These are phyloP conservation scores for Tylopilus intermedius DNA, from an alignment of 768 basidiomycete genomes.

Conservation along the genomic window DNA sequence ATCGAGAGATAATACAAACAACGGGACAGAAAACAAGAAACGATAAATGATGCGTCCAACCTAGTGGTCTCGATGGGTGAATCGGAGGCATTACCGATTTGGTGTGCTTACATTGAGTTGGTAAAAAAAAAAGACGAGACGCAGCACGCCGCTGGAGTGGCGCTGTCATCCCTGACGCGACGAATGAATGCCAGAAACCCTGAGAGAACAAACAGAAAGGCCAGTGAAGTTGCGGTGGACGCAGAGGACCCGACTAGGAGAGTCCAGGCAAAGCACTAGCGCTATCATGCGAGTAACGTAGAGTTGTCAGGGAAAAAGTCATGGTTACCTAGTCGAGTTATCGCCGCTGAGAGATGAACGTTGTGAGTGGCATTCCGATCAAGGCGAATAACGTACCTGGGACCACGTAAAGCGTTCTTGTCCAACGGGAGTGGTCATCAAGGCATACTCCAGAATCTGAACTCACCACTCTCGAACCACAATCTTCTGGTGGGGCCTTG, in stretches of 20 bases:
- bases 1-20: slow-evolving; percentile 64
- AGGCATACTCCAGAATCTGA: slow-evolving; percentile 55
- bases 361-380: slow-evolving; percentile 67
- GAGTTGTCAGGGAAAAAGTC: background rate
- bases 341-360: slow-evolving; percentile 48
- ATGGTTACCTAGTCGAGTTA: slow-evolving; percentile 51
- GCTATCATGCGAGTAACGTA: slow-evolving; percentile 10
- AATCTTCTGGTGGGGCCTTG: slow-evolving; percentile 65
- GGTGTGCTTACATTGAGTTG: slow-evolving; percentile 62
- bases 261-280: slow-evolving; percentile 68
- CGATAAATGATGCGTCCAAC: slow-evolving; percentile 69
- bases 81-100: background rate
- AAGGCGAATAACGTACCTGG: slow-evolving; percentile 61
- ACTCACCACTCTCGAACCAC: slow-evolving; percentile 83
- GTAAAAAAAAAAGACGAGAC: slow-evolving; percentile 66
- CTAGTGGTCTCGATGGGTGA: slow-evolving; percentile 31
- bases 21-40: slow-evolving; percentile 65
- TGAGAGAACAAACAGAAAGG: slow-evolving; percentile 66
- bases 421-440: background rate
- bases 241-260: slow-evolving; percentile 66
- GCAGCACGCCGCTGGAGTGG: slow-evolving; percentile 64
- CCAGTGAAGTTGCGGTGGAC: slow-evolving; percentile 61
- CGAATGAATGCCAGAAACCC: slow-evolving; percentile 69
- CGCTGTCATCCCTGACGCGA: slow-evolving; percentile 68
- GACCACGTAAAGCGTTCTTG: slow-evolving; percentile 1